phyloP scores from a whole-genome alignment of 441 rosid species.

The Erodium trifolium region DNA sequence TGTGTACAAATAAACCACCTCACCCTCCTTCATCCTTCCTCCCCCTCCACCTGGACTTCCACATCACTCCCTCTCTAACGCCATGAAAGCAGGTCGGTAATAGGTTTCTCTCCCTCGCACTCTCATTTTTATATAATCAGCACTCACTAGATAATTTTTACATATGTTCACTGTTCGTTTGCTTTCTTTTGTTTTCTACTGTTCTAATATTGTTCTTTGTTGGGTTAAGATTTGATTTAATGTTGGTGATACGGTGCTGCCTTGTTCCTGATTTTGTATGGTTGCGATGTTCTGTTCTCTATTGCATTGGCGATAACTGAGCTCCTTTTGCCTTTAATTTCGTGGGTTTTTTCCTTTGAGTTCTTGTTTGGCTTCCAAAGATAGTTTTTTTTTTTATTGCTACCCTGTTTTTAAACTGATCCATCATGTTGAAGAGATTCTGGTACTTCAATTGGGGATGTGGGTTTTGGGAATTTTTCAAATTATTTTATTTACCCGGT shows the following conservation, averaged over 20 bases:
- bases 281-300: neutral
- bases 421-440: neutral
- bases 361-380: neutral
- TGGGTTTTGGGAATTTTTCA: neutral
- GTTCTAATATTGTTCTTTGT: neutral
- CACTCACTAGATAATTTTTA: too few species aligned
- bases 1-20: neutral
- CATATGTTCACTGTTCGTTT: too few species aligned
- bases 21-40: neutral
- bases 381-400: neutral
- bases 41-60: slow-evolving; percentile 45
- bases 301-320: neutral
- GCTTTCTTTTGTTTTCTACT: neutral
- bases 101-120: neutral
- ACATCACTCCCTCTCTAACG: slow-evolving; percentile 30
- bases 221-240: neutral
- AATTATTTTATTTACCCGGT: neutral
- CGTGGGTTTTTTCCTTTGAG: neutral
- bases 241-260: neutral
- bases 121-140: slow-evolving; percentile 1
- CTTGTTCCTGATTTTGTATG: neutral
- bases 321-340: neutral
- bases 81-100: slow-evolving; percentile 40
- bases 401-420: neutral
- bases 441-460: neutral